A percentile compares a stretch with the other conserved stretches of the same genome.
Conservation (phyloP, 306 rosid genomes). For the Gastrolobium villosum region DNA sequence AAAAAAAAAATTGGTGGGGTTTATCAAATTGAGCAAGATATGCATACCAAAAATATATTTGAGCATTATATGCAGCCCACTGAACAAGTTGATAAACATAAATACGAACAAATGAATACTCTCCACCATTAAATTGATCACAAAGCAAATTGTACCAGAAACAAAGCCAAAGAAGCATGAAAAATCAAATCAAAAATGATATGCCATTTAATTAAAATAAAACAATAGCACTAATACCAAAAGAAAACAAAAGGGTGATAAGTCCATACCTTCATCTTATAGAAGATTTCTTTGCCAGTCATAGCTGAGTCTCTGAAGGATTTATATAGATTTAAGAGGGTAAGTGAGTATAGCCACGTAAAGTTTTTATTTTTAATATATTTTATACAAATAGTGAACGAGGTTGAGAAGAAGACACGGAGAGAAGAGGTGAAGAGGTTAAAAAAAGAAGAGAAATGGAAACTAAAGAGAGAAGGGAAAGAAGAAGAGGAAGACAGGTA, state of each 20-base stretch:
- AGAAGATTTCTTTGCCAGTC: slow-evolving; percentile 79
- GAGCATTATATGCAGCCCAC: neutral
- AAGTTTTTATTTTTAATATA: neutral
- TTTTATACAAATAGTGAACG: slow-evolving; percentile 25
- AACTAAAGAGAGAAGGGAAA: neutral
- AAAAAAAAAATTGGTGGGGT: neutral
- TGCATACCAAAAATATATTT: too few species aligned
- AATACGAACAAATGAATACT: neutral
- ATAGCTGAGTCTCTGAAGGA: slow-evolving; percentile 42
- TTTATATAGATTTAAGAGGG: slow-evolving; percentile 15
- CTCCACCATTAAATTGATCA: neutral
- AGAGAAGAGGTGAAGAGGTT: neutral
- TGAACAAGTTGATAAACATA: neutral
- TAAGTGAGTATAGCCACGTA: neutral
- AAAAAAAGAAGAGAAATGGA: slow-evolving; percentile 9
- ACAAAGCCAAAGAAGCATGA: neutral
- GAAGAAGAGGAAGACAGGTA: slow-evolving; percentile 41
- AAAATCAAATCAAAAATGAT: neutral
- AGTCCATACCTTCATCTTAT: slow-evolving; percentile 80
- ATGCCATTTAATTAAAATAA: neutral
- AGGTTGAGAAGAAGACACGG: slow-evolving; percentile 18
- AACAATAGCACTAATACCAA: neutral
- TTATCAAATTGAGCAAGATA: neutral
- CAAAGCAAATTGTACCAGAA: neutral
- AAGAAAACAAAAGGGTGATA: neutral